Conservation (phyloP, 495 filamentous ascomycete genomes). For the Melanomma pulvis-pyrius region DNA sequence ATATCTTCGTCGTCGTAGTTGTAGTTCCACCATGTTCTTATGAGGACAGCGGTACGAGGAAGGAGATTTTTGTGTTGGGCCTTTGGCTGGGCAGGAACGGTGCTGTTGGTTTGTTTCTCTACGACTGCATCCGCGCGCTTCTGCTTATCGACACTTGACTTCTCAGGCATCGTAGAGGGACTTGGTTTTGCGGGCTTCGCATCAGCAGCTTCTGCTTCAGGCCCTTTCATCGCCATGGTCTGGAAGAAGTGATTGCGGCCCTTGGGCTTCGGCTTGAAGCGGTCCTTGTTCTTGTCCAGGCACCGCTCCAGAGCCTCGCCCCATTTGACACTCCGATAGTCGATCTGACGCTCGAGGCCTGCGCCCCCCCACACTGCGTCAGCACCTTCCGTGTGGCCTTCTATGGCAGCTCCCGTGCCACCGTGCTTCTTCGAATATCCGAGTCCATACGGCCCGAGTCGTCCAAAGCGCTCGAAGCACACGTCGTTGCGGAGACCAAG, state of each 20-base stretch:
- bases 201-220: slow-evolving; percentile 21
- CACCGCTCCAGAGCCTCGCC: slow-evolving; percentile 72
- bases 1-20: slow-evolving; percentile 51
- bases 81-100: slow-evolving; percentile 26
- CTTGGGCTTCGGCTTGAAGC: slow-evolving; percentile 59
- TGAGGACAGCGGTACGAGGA: slow-evolving; percentile 61
- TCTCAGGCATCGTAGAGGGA: neutral
- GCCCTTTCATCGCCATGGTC: slow-evolving; percentile 50
- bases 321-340: slow-evolving; percentile 76
- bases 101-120: slow-evolving; percentile 28
- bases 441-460: slow-evolving; percentile 84
- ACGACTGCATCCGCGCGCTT: neutral
- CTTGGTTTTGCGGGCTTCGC: slow-evolving; percentile 1
- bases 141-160: neutral
- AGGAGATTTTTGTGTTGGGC: slow-evolving; percentile 43
- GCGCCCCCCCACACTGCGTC: slow-evolving; percentile 67
- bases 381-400: slow-evolving; percentile 75
- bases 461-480: slow-evolving; percentile 91
- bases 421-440: slow-evolving; percentile 78
- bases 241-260: slow-evolving; percentile 52
- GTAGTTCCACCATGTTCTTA: slow-evolving; percentile 67
- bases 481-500: slow-evolving; percentile 81
- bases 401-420: slow-evolving; percentile 77
- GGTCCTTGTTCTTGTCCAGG: slow-evolving; percentile 65
- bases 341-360: slow-evolving; percentile 61